phyloP scores from a whole-genome alignment of 1,284 basidiomycete species.

The Anthracocystis panici-leucophaei region DNA sequence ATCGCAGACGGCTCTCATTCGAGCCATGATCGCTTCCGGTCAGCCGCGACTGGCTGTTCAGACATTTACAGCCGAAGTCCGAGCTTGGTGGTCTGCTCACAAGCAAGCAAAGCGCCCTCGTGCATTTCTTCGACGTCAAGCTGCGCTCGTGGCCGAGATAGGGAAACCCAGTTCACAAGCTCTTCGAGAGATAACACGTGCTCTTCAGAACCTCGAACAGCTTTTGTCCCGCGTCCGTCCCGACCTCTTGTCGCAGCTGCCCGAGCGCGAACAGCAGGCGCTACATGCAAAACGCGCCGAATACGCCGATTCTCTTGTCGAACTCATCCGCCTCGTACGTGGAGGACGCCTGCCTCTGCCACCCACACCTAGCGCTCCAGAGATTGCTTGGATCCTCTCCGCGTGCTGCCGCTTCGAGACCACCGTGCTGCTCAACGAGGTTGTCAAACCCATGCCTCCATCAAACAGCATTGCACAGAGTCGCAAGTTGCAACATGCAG shows the following conservation, averaged over 20 bases:
- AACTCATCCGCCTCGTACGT: slow-evolving; percentile 32
- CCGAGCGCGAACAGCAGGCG: slow-evolving; percentile 14
- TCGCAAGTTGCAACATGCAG: slow-evolving; percentile 16
- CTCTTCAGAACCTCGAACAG: slow-evolving; percentile 21
- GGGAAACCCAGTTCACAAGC: slow-evolving; percentile 40
- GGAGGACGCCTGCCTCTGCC: slow-evolving; percentile 29
- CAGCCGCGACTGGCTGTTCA: slow-evolving; percentile 20
- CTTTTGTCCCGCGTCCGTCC: slow-evolving; percentile 21
- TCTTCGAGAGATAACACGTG: slow-evolving; percentile 26
- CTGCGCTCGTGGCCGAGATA: slow-evolving; percentile 20
- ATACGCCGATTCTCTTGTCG: slow-evolving; percentile 30
- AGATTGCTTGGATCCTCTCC: slow-evolving; percentile 43
- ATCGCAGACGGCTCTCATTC: slow-evolving; percentile 31
- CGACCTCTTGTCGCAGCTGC: slow-evolving; percentile 20
- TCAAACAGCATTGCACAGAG: slow-evolving; percentile 6
- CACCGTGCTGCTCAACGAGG: slow-evolving; percentile 17
- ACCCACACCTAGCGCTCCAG: slow-evolving; percentile 15
- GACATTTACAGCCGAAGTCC: slow-evolving; percentile 28
- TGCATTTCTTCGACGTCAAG: slow-evolving; percentile 14
- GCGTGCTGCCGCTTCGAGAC: slow-evolving; percentile 45
- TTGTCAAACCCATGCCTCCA: background rate
- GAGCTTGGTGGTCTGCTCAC: slow-evolving; percentile 42
- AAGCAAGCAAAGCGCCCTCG: slow-evolving; percentile 20
- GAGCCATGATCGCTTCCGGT: slow-evolving; percentile 29
- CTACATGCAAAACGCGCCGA: slow-evolving; percentile 27